A percentile compares a stretch with the other conserved stretches of the same genome.
Evolutionary conservation across 1,284 basidiomycete genomes (phyloP).

Genomic region (Stereum hirsutum): DNA sequence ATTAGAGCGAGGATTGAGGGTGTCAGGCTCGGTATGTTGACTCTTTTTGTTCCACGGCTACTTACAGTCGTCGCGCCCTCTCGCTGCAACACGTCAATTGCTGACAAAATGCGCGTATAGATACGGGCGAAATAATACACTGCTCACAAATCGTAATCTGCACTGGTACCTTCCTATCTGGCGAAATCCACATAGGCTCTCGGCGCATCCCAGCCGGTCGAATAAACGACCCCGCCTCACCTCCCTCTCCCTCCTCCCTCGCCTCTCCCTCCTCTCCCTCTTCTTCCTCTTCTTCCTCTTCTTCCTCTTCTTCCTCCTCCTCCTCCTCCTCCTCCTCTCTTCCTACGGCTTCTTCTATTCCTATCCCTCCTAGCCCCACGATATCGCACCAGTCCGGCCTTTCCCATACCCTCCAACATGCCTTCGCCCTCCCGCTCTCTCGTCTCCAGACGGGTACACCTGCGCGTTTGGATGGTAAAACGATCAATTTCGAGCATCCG

Average conservation of each 20-base stretch:
- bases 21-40: constrained; percentile 54
- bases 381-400: no score
- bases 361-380: no score
- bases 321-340: no score
- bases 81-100: background rate
- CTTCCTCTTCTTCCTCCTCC: no score
- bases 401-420: no score
- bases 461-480: constrained; percentile 62
- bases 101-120: no score
- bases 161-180: constrained; percentile 86
- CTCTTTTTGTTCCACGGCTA: background rate
- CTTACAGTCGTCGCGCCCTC: background rate
- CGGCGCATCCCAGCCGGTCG: constrained; percentile 79
- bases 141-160: constrained; percentile 82
- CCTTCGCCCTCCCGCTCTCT: constrained; percentile 74
- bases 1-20: constrained; percentile 51
- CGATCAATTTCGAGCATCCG: constrained; percentile 66
- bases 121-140: constrained; percentile 65
- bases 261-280: no score
- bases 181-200: constrained; percentile 84
- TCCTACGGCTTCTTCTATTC: no score
- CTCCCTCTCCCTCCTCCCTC: constrained; percentile 71
- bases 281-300: no score
- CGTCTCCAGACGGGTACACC: constrained; percentile 89
- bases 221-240: constrained; percentile 64